Evolutionary conservation across 148 eudicot species (phyloP).

Genomic region (Chenopodium quinoa): DNA sequence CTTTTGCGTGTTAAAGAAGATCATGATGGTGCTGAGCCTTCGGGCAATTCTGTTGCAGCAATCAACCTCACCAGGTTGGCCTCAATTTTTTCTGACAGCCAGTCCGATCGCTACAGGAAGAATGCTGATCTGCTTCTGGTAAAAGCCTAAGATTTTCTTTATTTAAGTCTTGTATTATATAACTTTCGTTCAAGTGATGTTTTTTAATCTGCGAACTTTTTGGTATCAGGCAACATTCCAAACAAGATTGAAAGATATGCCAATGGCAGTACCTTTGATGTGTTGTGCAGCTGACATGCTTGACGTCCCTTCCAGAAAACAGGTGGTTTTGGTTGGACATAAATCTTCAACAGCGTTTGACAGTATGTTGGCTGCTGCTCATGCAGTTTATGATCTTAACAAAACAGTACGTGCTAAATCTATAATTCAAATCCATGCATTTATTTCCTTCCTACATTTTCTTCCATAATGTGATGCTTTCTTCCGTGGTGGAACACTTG

Average conservation of each 20-base stretch:
- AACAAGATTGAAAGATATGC: slow-evolving; percentile 61
- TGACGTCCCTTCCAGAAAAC: slow-evolving; percentile 66
- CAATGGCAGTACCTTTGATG: slow-evolving; percentile 93
- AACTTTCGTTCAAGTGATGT: neutral
- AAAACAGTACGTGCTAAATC: slow-evolving; percentile 45
- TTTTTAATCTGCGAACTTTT: neutral
- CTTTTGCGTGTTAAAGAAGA: slow-evolving; percentile 95
- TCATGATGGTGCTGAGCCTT: slow-evolving; percentile 96
- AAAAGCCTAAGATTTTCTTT: neutral
- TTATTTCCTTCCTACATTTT: neutral
- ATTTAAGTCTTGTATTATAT: neutral
- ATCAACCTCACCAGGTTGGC: slow-evolving; percentile 76
- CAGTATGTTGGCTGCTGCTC: slow-evolving; percentile 67
- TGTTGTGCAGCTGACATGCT: slow-evolving; percentile 94
- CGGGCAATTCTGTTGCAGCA: slow-evolving; percentile 89
- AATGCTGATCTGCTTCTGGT: slow-evolving; percentile 82
- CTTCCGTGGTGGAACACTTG: neutral
- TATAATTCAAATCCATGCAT: neutral
- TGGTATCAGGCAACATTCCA: slow-evolving; percentile 69
- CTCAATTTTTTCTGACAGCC: slow-evolving; percentile 44
- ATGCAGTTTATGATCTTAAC: slow-evolving; percentile 68
- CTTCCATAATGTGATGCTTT: neutral
- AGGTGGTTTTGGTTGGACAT: slow-evolving; percentile 71
- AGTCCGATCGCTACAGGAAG: slow-evolving; percentile 49
- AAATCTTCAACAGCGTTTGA: slow-evolving; percentile 48